Base-by-base conservation (phyloP, 768 basidiomycete genomes). In the Russula virescens region DNA sequence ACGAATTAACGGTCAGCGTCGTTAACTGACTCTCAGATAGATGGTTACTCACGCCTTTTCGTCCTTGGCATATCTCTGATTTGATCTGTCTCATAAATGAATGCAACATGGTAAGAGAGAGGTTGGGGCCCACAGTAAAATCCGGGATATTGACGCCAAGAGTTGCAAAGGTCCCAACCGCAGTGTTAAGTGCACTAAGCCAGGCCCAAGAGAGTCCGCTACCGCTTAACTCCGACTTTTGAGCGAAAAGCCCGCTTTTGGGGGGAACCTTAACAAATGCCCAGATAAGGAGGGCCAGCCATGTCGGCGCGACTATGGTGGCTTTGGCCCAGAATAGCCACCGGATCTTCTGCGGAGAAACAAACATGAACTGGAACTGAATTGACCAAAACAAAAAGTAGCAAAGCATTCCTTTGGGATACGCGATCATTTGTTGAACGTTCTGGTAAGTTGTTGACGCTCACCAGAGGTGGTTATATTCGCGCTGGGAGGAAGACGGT, bases 141-240 rank as follows among this genome's bases (percentile, higher is more conserved):
- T 95, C 92, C 1, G 91, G 87, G 61, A 92, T 91, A 68, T 92
- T 91, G 66, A 89, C 84, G 0, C 86, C 80, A 13, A 88, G 74
- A 11, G 86, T 89, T 4, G 85, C 75, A 72, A 88, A 94, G 64
- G 83, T 81, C 0, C 89, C 90, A 25, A 94, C 73, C 1, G 87
- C 86, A 52, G 86, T 84, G 70, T 92, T 94, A 61, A 96, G 68
- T 0, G 85, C 83, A 59, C 79, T 79, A 53, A 96, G 73, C 89
- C 89, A 94, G 2, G 83, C 88, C 87, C 89, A 91, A n/a, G 80
- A 80, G 55, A 85, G 75, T 25, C 75, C 73, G 62, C 79, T 77
- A 1, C 85, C 89, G n/a, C 69, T 73, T 23, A 86, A 67, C 8
- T 73, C 75, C 1, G 86, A 72, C 52, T 81, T 81, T 60, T 80